Evolutionary conservation across 176 grass and related monocot species (phyloP).

Genomic region (Avena insularis): DNA sequence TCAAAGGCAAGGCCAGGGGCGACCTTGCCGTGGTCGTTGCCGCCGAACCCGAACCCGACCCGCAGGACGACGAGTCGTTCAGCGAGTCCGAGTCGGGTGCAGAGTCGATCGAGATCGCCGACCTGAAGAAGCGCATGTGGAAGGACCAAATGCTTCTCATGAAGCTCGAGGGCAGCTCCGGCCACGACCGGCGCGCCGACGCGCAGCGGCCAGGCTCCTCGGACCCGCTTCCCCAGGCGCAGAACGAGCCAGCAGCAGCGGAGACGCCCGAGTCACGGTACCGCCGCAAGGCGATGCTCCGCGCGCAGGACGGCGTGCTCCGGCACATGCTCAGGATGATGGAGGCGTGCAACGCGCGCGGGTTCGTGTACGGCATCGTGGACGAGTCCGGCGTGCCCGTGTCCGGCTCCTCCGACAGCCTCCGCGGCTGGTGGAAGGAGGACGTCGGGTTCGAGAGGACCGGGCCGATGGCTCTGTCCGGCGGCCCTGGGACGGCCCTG

Average conservation of each 20-base stretch:
- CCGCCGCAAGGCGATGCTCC: slow-evolving; percentile 56
- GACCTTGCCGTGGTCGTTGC: neutral
- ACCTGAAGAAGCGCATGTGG: slow-evolving; percentile 64
- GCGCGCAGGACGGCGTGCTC: slow-evolving; percentile 55
- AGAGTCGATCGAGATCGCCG: slow-evolving; percentile 55
- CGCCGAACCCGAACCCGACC: neutral
- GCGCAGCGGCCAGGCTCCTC: neutral
- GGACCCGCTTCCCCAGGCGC: neutral
- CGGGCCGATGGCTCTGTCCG: slow-evolving; percentile 1
- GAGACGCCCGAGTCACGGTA: slow-evolving; percentile 37
- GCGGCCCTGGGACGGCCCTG: neutral
- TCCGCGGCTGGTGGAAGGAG: slow-evolving; percentile 67
- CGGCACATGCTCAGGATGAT: slow-evolving; percentile 64
- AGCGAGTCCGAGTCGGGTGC: slow-evolving; percentile 50
- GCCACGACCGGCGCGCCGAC: neutral
- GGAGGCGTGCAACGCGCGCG: slow-evolving; percentile 53
- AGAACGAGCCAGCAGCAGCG: neutral
- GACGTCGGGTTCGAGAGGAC: slow-evolving; percentile 46
- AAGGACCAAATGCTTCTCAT: slow-evolving; percentile 56
- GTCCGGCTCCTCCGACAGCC: slow-evolving; percentile 56
- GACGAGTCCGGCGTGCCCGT: slow-evolving; percentile 43
- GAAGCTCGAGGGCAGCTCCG: slow-evolving; percentile 40
- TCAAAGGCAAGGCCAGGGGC: neutral
- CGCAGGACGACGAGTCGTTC: slow-evolving; percentile 18
- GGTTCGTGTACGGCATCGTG: slow-evolving; percentile 61